Evolutionary conservation across 345 rosid genomes (phyloP).

Genomic region (Cardamine chenopodiifolia): DNA sequence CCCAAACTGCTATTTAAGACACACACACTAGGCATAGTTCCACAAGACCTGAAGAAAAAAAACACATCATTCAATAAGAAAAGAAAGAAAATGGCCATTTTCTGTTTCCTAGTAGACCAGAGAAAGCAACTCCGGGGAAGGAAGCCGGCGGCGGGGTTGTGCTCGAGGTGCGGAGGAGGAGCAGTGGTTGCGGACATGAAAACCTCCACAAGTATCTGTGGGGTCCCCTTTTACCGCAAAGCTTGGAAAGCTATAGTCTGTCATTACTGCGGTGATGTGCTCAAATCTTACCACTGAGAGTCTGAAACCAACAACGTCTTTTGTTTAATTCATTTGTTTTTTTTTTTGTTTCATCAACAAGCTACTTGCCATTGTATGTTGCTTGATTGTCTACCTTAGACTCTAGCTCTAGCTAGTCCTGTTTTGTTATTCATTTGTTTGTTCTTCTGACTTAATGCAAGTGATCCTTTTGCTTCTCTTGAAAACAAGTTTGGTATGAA

Average conservation of each 20-base stretch:
- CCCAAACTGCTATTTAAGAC: slow-evolving; percentile 30
- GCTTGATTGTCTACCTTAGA: slow-evolving; percentile 23
- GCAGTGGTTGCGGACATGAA: slow-evolving; percentile 97
- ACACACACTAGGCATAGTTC: neutral
- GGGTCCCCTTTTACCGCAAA: slow-evolving; percentile 81
- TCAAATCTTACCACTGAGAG: slow-evolving; percentile 69
- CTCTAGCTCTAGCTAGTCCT: neutral
- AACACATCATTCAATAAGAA: slow-evolving; percentile 4
- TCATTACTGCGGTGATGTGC: slow-evolving; percentile 81
- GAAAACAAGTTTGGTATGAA: slow-evolving; percentile 24
- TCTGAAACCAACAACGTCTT: slow-evolving; percentile 2
- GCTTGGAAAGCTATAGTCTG: slow-evolving; percentile 88
- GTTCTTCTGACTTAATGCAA: slow-evolving; percentile 16
- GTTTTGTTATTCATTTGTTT: slow-evolving; percentile 11
- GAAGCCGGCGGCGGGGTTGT: slow-evolving; percentile 89
- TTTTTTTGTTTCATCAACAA: slow-evolving; percentile 10
- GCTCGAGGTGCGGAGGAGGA: slow-evolving; percentile 93
- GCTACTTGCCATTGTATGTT: slow-evolving; percentile 36
- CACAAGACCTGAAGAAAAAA: neutral
- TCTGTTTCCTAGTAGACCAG: slow-evolving; percentile 91
- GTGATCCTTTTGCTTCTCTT: slow-evolving; percentile 2
- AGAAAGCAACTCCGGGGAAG: slow-evolving; percentile 65
- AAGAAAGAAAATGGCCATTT: slow-evolving; percentile 57
- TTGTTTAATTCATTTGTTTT: slow-evolving; percentile 5
- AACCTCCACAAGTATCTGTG: slow-evolving; percentile 76